A percentile compares a stretch with the other conserved stretches of the same genome.
Conservation (phyloP, 1,139 yeast species). For the Diutina mesorugosa region DNA sequence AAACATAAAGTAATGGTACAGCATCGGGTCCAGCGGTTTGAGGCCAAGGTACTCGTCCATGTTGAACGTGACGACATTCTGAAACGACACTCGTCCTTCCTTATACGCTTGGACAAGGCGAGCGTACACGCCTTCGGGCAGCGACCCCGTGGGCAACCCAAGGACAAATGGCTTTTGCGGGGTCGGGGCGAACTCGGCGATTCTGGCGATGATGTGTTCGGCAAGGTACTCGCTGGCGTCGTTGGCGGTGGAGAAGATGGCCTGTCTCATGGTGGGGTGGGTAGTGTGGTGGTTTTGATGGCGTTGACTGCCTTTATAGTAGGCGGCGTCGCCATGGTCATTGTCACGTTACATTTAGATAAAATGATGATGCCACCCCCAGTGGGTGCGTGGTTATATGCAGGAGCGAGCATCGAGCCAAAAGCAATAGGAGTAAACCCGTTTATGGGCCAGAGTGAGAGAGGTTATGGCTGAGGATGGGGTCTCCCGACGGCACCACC, state of each 20-base stretch:
- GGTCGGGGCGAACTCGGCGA: constrained; percentile 36
- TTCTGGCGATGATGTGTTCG: constrained; percentile 29
- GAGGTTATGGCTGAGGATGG: too few species aligned
- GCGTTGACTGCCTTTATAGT: neutral
- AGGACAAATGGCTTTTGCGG: constrained; percentile 38
- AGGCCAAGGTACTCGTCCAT: constrained; percentile 52
- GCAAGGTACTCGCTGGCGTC: constrained; percentile 43
- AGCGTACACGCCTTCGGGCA: constrained; percentile 48
- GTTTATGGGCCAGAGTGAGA: too few species aligned
- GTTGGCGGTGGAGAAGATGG: constrained; percentile 21
- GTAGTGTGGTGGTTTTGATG: neutral
- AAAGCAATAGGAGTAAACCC: too few species aligned
- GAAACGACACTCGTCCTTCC: constrained; percentile 32
- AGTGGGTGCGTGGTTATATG: neutral
- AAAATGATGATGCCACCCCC: too few species aligned
- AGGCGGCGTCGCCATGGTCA: neutral
- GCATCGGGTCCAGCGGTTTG: constrained; percentile 35
- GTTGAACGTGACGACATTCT: constrained; percentile 47
- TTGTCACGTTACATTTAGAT: neutral
- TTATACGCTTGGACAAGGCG: constrained; percentile 34
- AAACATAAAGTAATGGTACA: constrained; percentile 51
- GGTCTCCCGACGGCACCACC: too few species aligned
- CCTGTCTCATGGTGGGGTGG: constrained; percentile 19
- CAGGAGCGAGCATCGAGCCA: neutral
- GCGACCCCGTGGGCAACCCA: constrained; percentile 56